Base-by-base conservation (phyloP, 345 rosid genomes). In the Eucalyptus marginata region DNA sequence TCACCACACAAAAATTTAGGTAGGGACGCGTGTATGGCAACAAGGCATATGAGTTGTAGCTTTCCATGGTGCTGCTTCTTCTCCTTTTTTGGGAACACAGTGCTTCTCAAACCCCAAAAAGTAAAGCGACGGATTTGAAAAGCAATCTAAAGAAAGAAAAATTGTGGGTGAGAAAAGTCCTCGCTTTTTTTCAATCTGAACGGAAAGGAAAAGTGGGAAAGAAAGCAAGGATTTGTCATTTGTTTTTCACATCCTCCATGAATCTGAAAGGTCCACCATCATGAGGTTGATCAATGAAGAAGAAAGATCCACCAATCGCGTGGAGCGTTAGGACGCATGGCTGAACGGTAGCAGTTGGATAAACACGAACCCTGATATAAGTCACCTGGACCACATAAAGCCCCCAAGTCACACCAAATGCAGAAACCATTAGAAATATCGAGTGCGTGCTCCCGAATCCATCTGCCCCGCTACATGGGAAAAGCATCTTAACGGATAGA, bases 1-100 rank as follows among this genome's bases (percentile, higher is more conserved):
- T 47, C 86, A 80, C 89, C 89, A 88, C 89, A 80, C 85, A 43
- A 86, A 86, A 87, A 16, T 86, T 86, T 79, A 13, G 86, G 89
- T 89, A 76, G 86, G 88, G 83, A 76, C 83, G 47, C 83, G 89
- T 88, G 92, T 56, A 86, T 85, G 88, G 92, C 90, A 71, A 46
- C 88, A 87, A 52, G 47, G 50, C 50, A 71, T 36, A 9, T 71
- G 47, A 36, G 83, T 76, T 36, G 59, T 66, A 52, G 86, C 88
- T 89, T 87, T 87, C 83, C 27, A 20, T 36, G 83, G 83, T 18
- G 83, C 25, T 47, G 76, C 86, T 76, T 58, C 40, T 36, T 27
- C 5, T 87, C 22, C 79, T 40, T 66, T 66, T 91, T 90, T 80
- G 64, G 58, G 86, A 84, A 88, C 62, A 66, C 56, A 20, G 46